Conservation (phyloP, 306 rosid species). For the Geum urbanum region DNA sequence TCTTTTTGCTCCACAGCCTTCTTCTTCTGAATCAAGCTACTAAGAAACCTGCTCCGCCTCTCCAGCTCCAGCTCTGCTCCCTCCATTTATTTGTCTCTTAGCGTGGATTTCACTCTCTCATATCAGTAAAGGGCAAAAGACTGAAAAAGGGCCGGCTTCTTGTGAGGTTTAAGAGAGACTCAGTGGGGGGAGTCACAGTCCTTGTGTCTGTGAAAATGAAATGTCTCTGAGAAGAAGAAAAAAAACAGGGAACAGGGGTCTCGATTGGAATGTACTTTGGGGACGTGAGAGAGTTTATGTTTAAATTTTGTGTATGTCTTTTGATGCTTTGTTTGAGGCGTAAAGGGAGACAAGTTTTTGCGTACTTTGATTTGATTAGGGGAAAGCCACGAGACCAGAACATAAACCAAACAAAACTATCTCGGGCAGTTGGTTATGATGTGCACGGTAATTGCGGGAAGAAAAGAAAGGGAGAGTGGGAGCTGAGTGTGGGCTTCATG, state of each 20-base stretch:
- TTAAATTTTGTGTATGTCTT: slow-evolving; percentile 10
- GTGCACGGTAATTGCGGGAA: slow-evolving; percentile 30
- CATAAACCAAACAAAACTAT: neutral
- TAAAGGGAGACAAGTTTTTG: slow-evolving; percentile 11
- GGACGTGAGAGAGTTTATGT: neutral
- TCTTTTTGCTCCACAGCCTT: slow-evolving; percentile 64
- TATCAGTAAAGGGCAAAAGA: slow-evolving; percentile 1
- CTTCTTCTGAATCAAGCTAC: slow-evolving; percentile 75
- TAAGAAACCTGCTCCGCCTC: slow-evolving; percentile 75
- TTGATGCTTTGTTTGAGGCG: slow-evolving; percentile 23
- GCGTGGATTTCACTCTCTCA: slow-evolving; percentile 23
- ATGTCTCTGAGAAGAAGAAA: slow-evolving; percentile 22
- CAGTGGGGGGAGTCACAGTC: no score
- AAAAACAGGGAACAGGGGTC: slow-evolving; percentile 20
- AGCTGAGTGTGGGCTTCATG: neutral
- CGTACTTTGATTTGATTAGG: slow-evolving; percentile 12
- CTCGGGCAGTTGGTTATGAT: neutral
- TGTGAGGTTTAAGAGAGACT: no score
- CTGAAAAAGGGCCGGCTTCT: neutral
- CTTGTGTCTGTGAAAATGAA: slow-evolving; percentile 31
- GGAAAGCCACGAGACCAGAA: slow-evolving; percentile 15
- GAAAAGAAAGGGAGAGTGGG: neutral
- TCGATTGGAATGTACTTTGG: slow-evolving; percentile 24
- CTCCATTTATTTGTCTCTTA: slow-evolving; percentile 35
- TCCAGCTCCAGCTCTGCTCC: slow-evolving; percentile 85